Evolutionary conservation across 1,284 basidiomycete species (phyloP).

Genomic region (Puccinia horiana): DNA sequence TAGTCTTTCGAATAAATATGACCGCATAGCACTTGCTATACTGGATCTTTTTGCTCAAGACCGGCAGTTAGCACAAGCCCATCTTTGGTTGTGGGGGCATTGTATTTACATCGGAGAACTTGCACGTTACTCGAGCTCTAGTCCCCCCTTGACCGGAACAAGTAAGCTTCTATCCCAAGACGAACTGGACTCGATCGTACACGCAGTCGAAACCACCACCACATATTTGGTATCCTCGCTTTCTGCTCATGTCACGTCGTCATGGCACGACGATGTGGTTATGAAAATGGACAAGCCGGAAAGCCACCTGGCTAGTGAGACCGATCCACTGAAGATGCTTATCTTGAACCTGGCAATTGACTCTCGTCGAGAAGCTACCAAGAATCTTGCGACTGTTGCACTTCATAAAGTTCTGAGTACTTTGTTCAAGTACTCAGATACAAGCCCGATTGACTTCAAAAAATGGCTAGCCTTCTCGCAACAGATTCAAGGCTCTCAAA

Average conservation of each 20-base stretch:
- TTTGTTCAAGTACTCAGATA: conserved; percentile 65
- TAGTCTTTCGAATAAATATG: conserved; percentile 65
- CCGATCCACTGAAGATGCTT: conserved; percentile 48
- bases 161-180: conserved; percentile 61
- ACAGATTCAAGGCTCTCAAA: conserved; percentile 71
- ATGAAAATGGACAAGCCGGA: conserved; percentile 47
- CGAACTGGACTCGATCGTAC: conserved; percentile 63
- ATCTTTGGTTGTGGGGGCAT: conserved; percentile 65
- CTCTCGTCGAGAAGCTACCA: conserved; percentile 54
- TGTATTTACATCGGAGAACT: conserved; percentile 58
- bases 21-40: conserved; percentile 68
- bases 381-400: conserved; percentile 65
- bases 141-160: conserved; percentile 62
- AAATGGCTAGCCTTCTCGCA: conserved; percentile 72
- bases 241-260: conserved; percentile 17
- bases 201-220: conserved; percentile 63
- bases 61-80: conserved; percentile 66
- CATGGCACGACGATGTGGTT: conserved; percentile 47
- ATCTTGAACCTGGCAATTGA: conserved; percentile 50
- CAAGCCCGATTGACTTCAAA: conserved; percentile 70
- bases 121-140: conserved; percentile 61
- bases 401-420: conserved; percentile 67
- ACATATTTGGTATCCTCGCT: conserved; percentile 48
- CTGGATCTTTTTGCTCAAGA: conserved; percentile 68
- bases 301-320: not conserved